These are phyloP conservation scores for Candida montana DNA, from an alignment of 805 yeast genomes.

Conservation along the genomic window DNA sequence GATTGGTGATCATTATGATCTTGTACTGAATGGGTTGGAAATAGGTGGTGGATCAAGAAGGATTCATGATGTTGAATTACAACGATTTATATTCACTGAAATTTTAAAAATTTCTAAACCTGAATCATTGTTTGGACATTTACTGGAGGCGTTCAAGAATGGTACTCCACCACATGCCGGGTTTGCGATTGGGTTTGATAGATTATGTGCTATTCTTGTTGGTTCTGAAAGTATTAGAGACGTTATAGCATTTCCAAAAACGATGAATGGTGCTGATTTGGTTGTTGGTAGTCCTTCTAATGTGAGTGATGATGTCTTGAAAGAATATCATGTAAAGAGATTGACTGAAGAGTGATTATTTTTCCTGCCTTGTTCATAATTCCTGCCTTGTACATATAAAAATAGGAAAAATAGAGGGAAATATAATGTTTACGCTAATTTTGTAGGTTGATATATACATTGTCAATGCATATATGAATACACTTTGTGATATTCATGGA, in stretches of 20 bases:
- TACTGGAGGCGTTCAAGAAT: constrained; percentile 70
- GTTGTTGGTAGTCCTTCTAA: constrained; percentile 82
- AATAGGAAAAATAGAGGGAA: too few relatives aligned
- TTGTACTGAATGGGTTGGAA: constrained; percentile 91
- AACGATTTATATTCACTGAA: constrained; percentile 61
- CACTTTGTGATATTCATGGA: too few relatives aligned
- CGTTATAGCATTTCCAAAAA: constrained; percentile 95
- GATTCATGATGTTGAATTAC: constrained; percentile 81
- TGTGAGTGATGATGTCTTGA: constrained; percentile 47
- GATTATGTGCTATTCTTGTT: constrained; percentile 86
- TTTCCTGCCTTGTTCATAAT: too few relatives aligned
- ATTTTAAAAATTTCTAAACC: constrained; percentile 58
- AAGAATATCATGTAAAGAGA: constrained; percentile 45
- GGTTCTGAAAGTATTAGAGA: constrained; percentile 78
- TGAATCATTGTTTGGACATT: constrained; percentile 73
- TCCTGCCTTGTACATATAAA: too few relatives aligned
- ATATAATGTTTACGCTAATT: too few relatives aligned
- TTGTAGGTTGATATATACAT: too few relatives aligned
- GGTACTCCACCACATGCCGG: constrained; percentile 99
- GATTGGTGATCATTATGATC: constrained; percentile 88
- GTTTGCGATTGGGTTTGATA: constrained; percentile 88
- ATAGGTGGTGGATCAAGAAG: constrained; percentile 97
- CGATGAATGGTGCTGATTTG: constrained; percentile 79
- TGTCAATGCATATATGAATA: too few relatives aligned
- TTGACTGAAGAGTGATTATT: not conserved